Conservation (phyloP, 257 asterid species). For the Jaltomata sinuosa region DNA sequence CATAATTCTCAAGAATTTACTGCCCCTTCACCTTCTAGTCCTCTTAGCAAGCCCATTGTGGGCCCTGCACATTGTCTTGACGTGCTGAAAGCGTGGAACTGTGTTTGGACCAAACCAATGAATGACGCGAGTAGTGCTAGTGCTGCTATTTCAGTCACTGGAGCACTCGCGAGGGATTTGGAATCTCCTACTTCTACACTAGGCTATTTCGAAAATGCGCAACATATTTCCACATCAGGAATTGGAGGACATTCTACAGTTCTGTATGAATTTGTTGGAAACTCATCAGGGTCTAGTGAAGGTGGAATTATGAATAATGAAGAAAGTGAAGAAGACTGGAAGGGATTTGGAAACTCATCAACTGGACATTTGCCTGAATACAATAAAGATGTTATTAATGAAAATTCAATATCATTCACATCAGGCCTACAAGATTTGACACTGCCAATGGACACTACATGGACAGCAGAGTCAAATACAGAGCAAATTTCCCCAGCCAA, state of each 20-base stretch:
- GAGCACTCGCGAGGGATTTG: conserved; percentile 25
- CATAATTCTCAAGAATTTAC: conserved; percentile 27
- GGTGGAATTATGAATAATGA: conserved; percentile 28
- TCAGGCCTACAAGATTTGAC: conserved; percentile 14
- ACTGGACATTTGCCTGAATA: conserved; percentile 21
- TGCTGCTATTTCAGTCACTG: conserved; percentile 11
- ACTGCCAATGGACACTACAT: conserved; percentile 15
- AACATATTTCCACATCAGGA: conserved; percentile 22
- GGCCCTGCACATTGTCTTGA: conserved; percentile 30
- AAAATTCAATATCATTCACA: conserved; percentile 20
- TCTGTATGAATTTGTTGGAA: conserved; percentile 29
- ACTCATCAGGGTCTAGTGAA: conserved; percentile 41
- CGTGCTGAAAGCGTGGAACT: conserved; percentile 50
- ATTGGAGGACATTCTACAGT: conserved; percentile 31
- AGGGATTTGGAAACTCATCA: conserved; percentile 15
- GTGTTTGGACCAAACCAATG: conserved; percentile 28
- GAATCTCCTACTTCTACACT: conserved; percentile 79
- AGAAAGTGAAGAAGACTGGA: conserved; percentile 58
- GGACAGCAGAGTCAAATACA: conserved; percentile 24
- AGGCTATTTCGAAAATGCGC: conserved; percentile 31
- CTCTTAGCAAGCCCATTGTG: conserved; percentile 13
- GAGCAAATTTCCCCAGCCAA: conserved; percentile 33
- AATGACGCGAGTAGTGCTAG: neutral
- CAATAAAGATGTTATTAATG: conserved; percentile 14
- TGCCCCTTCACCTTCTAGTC: conserved; percentile 24